Evolutionary conservation across 768 basidiomycete genomes (phyloP).

Genomic region (Leucocoprinus leucothites): DNA sequence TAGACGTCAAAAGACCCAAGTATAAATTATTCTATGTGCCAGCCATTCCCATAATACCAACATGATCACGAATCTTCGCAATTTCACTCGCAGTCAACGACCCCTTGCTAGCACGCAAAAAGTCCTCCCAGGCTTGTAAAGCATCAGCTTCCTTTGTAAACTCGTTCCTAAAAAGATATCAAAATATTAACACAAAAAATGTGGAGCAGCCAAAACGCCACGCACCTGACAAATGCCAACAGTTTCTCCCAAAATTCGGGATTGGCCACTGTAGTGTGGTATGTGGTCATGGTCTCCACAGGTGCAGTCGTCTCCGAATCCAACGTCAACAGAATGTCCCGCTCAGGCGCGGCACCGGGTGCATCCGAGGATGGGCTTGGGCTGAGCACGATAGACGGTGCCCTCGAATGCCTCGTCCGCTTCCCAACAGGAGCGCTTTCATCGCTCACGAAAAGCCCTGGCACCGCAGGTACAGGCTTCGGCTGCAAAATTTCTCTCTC

Average conservation of each 20-base stretch:
- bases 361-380: constrained; percentile 61
- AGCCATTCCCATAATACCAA: constrained; percentile 87
- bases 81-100: constrained; percentile 81
- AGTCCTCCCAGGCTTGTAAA: constrained; percentile 78
- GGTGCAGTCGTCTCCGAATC: constrained; percentile 41
- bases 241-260: constrained; percentile 81
- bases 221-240: constrained; percentile 60
- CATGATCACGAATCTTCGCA: constrained; percentile 86
- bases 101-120: constrained; percentile 78
- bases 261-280: constrained; percentile 66
- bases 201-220: constrained; percentile 11
- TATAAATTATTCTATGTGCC: constrained; percentile 47
- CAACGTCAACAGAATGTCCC: constrained; percentile 68
- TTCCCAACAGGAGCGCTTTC: constrained; percentile 25
- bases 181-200: neutral
- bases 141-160: constrained; percentile 65
- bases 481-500: constrained; percentile 8
- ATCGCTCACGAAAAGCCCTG: constrained; percentile 18
- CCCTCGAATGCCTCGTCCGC: constrained; percentile 52
- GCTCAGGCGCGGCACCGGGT: constrained; percentile 30
- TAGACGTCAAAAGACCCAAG: neutral
- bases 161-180: constrained; percentile 42
- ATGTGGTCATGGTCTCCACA: constrained; percentile 48
- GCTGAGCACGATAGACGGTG: constrained; percentile 77
- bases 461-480: constrained; percentile 12